phyloP scores from a whole-genome alignment of 306 rosid species.

The Gynostemma pentaphyllum region DNA sequence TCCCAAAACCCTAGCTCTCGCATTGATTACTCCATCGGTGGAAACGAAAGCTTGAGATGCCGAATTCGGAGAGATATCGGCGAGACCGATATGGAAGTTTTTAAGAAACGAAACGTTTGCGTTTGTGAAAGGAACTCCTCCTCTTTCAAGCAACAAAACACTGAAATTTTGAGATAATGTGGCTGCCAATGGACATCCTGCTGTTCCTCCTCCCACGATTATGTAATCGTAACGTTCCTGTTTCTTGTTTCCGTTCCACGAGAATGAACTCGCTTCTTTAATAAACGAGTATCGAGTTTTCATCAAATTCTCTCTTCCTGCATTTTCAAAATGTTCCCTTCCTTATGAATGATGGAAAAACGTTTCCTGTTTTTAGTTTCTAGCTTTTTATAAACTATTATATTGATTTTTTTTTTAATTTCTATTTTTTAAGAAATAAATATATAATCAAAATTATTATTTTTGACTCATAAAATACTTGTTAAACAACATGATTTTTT shows the following conservation, averaged over 20 bases:
- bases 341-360: neutral
- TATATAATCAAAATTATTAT: too few species aligned
- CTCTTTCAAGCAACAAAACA: slow-evolving; percentile 80
- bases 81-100: slow-evolving; percentile 74
- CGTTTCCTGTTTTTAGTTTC: too few species aligned
- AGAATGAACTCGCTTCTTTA: slow-evolving; percentile 59
- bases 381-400: too few species aligned
- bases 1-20: slow-evolving; percentile 78
- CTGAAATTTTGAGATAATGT: slow-evolving; percentile 64
- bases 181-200: slow-evolving; percentile 93
- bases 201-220: slow-evolving; percentile 87
- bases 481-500: too few species aligned
- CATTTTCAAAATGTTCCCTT: neutral
- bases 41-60: slow-evolving; percentile 75
- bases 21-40: slow-evolving; percentile 72
- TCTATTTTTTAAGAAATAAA: too few species aligned
- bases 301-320: slow-evolving; percentile 11
- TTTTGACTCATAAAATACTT: too few species aligned
- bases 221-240: slow-evolving; percentile 59
- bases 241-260: slow-evolving; percentile 25
- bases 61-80: slow-evolving; percentile 64
- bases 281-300: slow-evolving; percentile 51
- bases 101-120: slow-evolving; percentile 55
- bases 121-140: slow-evolving; percentile 85
- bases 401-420: too few species aligned